Evolutionary conservation across 306 rosid species (phyloP).

Genomic region (Cercis canadensis): DNA sequence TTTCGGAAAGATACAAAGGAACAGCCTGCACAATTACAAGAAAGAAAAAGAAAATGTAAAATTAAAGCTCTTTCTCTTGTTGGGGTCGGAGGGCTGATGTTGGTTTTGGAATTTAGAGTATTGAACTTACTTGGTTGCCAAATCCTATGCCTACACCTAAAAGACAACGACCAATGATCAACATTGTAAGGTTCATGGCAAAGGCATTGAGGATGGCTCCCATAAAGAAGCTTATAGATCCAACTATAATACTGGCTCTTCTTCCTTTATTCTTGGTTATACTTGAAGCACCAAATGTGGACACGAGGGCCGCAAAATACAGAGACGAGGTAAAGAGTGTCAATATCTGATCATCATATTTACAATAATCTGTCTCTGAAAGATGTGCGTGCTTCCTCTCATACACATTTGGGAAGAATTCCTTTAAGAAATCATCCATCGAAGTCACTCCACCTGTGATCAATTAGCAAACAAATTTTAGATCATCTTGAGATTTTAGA

Average conservation of each 20-base stretch:
- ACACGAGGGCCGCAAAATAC: slow-evolving; percentile 81
- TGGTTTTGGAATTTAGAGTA: too few species aligned
- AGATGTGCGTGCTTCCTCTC: slow-evolving; percentile 58
- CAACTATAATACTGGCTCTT: slow-evolving; percentile 86
- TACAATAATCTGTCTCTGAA: slow-evolving; percentile 70
- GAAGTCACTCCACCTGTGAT: slow-evolving; percentile 66
- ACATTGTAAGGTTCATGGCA: slow-evolving; percentile 73
- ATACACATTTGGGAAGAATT: slow-evolving; percentile 61
- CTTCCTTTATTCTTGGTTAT: slow-evolving; percentile 82
- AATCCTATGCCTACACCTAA: slow-evolving; percentile 93
- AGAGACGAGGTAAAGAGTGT: slow-evolving; percentile 95
- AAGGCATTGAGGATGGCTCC: slow-evolving; percentile 85
- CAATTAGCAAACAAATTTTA: too few species aligned
- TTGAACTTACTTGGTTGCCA: slow-evolving; percentile 89
- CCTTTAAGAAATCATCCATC: slow-evolving; percentile 70
- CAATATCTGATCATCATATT: slow-evolving; percentile 87
- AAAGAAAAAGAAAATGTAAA: too few species aligned
- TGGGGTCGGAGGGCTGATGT: too few species aligned
- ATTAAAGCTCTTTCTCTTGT: too few species aligned
- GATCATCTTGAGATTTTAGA: too few species aligned
- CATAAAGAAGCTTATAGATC: slow-evolving; percentile 76
- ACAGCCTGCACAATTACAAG: too few species aligned
- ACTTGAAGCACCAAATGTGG: slow-evolving; percentile 82
- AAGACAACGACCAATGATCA: slow-evolving; percentile 79
- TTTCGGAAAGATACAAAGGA: slow-evolving; percentile 93